Evolutionary conservation across 2,329 filamentous ascomycete species (phyloP).

Genomic region (Colletotrichum sp.): DNA sequence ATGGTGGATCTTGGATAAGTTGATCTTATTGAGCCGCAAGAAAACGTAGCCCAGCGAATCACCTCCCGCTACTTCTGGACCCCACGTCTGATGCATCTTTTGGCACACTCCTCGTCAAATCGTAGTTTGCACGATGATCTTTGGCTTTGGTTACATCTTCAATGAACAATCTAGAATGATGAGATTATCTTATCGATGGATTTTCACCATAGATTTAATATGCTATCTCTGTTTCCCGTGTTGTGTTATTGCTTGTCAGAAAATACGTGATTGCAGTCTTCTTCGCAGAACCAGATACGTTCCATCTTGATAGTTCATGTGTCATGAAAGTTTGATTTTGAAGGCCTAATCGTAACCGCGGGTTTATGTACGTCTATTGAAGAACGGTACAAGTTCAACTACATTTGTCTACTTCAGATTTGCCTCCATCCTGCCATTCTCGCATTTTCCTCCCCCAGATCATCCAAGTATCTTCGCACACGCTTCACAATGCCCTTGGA

Average conservation of each 20-base stretch:
- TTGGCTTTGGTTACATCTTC: neutral
- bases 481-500: slow-evolving; percentile 39
- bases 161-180: neutral
- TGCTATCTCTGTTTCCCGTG: neutral
- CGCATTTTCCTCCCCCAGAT: slow-evolving; percentile 25
- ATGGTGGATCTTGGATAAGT: neutral
- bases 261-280: neutral
- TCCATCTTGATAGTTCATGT: neutral
- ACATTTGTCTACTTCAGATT: neutral
- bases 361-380: too few relatives aligned
- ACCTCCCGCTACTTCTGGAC: neutral
- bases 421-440: slow-evolving; percentile 25
- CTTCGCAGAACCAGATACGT: neutral
- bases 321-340: neutral
- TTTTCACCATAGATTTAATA: neutral
- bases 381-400: neutral
- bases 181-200: neutral
- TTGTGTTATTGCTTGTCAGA: neutral
- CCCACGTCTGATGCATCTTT: neutral
- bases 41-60: neutral
- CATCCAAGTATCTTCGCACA: slow-evolving; percentile 24
- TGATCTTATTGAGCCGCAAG: neutral
- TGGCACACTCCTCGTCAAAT: neutral
- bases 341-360: neutral
- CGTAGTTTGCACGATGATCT: neutral